Evolutionary conservation across 106 monocot species (phyloP), one percentile per base, ranked within the genome.

Genomic region (Posidonia australis): DNA sequence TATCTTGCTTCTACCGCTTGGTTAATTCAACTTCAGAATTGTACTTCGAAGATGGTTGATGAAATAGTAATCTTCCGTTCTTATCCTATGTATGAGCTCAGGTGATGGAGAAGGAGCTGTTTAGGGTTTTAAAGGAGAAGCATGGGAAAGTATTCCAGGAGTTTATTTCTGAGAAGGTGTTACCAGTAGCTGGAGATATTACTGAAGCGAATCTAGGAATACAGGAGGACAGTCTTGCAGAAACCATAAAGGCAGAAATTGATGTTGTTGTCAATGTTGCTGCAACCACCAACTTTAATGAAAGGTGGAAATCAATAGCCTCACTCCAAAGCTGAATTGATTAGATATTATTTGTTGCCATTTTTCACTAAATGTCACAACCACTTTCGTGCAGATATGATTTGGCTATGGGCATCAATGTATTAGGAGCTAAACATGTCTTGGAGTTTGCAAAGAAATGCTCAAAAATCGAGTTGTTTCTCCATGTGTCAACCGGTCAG

Each of bases 241-340:
- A 72, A 31, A 16, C 21, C 10, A 30, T 89, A 46, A 67, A 45
- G 48, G 58, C 77, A 52, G 73, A 89, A 28, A 47, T 85, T 3
- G 55, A 89, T 66, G 56, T 85, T 32, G 68, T 89, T 25, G 55
- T 89, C 42, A 89, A 89, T 45, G 79, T 67, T 27, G 89, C 89
- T 53, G 89, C 89, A 9, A 89, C 85, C 51, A 89, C 89, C 13
- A 85, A 70, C 70, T 89, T 89, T 42, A 67, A 80, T 26, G 89
- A 82, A 67, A 89, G 89, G 89, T 89, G 9, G 36, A 28, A 5
- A 57, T 29, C 0, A 58, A 30, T 53, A 13, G 9, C 6, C 18
- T 53, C 9, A n/a, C n/a, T n/a, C n/a, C n/a, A n/a, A n/a, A n/a
- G n/a, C n/a, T n/a, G n/a, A n/a, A n/a, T n/a, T n/a, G n/a, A n/a